Percentiles rank a stretch among this genome's conserved stretches.
Evolutionary conservation across 371 early-diverging fungal genomes (phyloP).

Genomic region (Chytridium lagenaria): DNA sequence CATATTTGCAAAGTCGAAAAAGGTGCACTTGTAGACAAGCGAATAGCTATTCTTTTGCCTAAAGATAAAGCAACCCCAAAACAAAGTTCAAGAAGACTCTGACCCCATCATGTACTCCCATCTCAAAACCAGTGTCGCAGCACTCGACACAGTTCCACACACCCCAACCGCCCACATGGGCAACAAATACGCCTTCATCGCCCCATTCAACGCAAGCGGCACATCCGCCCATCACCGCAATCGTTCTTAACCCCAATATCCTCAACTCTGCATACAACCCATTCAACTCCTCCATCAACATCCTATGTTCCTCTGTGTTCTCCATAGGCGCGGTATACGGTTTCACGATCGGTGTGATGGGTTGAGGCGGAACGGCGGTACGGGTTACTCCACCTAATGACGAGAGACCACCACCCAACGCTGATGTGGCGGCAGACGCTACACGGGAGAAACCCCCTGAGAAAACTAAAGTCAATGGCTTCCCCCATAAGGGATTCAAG

Average conservation of each 20-base stretch:
- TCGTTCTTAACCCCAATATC: background rate
- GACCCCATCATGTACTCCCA: slow-evolving; percentile 27
- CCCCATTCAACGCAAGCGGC: slow-evolving; percentile 18
- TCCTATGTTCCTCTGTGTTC: slow-evolving; percentile 21
- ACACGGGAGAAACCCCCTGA: background rate
- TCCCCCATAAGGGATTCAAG: slow-evolving; percentile 12
- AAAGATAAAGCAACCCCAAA: no score
- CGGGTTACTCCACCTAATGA: background rate
- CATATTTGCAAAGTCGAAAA: no score
- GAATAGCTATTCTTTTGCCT: no score
- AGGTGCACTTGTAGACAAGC: no score
- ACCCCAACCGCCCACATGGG: slow-evolving; percentile 19
- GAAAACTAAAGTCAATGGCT: background rate
- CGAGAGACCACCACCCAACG: slow-evolving; percentile 4
- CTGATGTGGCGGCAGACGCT: slow-evolving; percentile 7
- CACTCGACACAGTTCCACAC: slow-evolving; percentile 15
- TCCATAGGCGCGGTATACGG: background rate
- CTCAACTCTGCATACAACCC: slow-evolving; percentile 15
- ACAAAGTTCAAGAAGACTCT: no score
- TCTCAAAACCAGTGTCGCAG: slow-evolving; percentile 1
- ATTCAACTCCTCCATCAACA: slow-evolving; percentile 25
- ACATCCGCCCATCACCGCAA: slow-evolving; percentile 17
- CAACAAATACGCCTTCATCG: background rate
- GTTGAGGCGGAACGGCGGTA: background rate
- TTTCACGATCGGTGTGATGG: slow-evolving; percentile 2